Conservation (phyloP, 2,329 filamentous ascomycete species). For the Neonectria sp. region DNA sequence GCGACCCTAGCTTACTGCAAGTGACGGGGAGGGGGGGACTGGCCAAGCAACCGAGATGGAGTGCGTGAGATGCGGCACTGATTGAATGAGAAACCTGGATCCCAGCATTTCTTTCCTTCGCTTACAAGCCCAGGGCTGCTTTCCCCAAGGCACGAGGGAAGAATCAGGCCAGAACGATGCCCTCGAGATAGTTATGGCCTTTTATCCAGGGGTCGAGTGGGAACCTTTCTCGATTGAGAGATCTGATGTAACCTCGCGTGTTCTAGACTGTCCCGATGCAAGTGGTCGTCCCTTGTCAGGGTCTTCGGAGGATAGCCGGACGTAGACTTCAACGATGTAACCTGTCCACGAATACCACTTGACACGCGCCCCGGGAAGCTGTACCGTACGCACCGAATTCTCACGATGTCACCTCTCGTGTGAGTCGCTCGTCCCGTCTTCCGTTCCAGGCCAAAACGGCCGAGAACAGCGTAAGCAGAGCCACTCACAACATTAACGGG, state of each 20-base stretch:
- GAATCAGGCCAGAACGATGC: constrained; percentile 16
- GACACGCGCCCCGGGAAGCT: neutral
- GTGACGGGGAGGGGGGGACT: neutral
- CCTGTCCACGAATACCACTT: neutral
- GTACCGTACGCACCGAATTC: no score
- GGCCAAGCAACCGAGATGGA: constrained; percentile 6
- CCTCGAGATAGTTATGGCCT: neutral
- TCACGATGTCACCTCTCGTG: neutral
- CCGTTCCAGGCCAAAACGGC: neutral
- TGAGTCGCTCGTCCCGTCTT: neutral
- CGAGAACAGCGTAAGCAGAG: neutral
- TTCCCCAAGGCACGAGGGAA: constrained; percentile 10
- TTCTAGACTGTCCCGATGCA: constrained; percentile 11
- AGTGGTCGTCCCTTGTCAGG: neutral
- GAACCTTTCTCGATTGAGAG: constrained; percentile 14
- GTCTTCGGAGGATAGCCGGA: neutral
- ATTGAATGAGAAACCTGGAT: neutral
- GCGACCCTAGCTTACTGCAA: neutral
- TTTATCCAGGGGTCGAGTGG: neutral
- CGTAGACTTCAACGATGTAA: neutral
- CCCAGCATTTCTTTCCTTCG: neutral
- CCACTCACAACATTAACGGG: neutral
- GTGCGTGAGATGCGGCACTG: constrained; percentile 3
- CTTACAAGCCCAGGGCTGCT: constrained; percentile 10
- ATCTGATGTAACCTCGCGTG: constrained; percentile 16